Conservation (phyloP, 345 rosid species). For the Eucalyptus marginata region DNA sequence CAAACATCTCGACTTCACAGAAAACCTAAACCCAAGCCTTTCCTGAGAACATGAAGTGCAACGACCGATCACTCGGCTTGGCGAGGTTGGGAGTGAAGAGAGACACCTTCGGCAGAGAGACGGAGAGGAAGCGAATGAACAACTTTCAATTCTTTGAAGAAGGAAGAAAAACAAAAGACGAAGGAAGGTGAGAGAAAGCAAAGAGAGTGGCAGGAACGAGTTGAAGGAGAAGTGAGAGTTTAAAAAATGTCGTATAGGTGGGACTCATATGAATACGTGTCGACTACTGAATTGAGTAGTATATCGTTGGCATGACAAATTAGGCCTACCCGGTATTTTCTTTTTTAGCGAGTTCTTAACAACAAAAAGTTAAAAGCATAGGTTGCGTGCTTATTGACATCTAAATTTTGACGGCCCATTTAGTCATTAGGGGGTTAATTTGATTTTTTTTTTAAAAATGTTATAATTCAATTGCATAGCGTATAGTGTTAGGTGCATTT, state of each 20-base stretch:
- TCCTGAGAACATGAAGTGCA: slow-evolving; percentile 66
- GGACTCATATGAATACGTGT: background rate
- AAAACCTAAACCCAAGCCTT: background rate
- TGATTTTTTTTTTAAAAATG: no score
- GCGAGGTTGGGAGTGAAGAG: slow-evolving; percentile 29
- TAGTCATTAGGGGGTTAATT: no score
- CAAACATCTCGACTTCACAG: background rate
- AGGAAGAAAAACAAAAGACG: background rate
- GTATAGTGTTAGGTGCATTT: no score
- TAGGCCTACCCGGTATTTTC: background rate
- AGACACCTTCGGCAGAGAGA: background rate
- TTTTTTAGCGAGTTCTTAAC: background rate
- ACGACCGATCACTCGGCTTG: slow-evolving; percentile 67
- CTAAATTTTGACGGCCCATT: no score
- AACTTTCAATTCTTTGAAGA: background rate
- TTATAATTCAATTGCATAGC: no score
- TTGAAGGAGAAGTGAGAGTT: background rate
- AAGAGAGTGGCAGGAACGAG: background rate
- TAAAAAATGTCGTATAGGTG: background rate
- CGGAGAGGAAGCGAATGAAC: background rate
- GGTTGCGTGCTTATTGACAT: no score
- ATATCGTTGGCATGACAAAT: no score
- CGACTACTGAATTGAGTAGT: background rate
- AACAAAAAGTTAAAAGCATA: background rate
- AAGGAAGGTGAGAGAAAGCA: background rate